Evolutionary conservation across 2,329 filamentous ascomycete species (phyloP), one percentile per base, ranked within the genome.

Genomic region (Claviceps sp.): DNA sequence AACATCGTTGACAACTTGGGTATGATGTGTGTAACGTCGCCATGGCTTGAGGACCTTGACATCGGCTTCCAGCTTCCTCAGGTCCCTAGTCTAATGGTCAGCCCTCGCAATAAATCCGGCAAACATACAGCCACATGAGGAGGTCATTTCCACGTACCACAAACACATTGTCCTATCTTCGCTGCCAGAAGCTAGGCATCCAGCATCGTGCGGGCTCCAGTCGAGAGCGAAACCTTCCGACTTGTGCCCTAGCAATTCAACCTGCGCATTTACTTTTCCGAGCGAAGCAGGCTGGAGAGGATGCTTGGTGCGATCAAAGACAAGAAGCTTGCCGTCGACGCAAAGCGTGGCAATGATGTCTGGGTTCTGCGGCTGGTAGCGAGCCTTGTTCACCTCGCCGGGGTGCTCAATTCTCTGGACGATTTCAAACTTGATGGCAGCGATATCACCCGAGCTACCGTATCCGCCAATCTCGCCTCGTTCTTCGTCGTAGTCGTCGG

Each of bases 261-360:
- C 83, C 64, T 97, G 87, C 26, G 89, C 85, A 60, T 84, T 87
- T 52, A 89, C 77, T 50, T 76, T 81, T 55, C 84, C 84, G 14
- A 60, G 56, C 16, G 60, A 59, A 26, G 83, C 79, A 7, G 91
- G 89, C 56, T 84, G 74, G 52, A 84, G 81, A 48, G 85, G 84
- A 66, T 97, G 91, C 76, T 96, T 97, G 50, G 91, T 95, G 58
- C 91, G 84, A 71, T 98, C 93, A 71, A 94, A 98, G 59, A 98
- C 82, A 66, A 97, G 82, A 43, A 96, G 87, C 58, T 82, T 85
- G 56, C 88, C 87, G 65, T 96, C 87, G 7, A 88, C 81, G 57
- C 88, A 89, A 70, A 96, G 84, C 0, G 93, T 96, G 3, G 93
- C 93, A 61, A 98, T 94, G 53, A 98, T 83, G 62, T 98, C 89